Percentiles rank a stretch among this genome's conserved stretches.
Conservation (phyloP, 2,329 filamentous ascomycete species). For the Trichophyton equinum region DNA sequence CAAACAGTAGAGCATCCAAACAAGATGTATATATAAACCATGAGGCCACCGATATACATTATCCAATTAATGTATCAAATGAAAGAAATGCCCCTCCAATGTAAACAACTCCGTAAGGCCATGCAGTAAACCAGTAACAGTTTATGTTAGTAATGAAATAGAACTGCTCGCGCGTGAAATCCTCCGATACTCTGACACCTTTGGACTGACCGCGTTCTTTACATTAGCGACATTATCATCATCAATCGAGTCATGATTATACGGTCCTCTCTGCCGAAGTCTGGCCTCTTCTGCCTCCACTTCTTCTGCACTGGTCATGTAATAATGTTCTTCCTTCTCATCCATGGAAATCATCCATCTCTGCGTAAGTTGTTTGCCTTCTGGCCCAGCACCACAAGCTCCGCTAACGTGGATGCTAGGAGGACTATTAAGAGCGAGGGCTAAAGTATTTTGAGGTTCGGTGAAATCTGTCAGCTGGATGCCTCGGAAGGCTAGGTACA, state of each 20-base stretch:
- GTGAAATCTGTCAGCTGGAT: conserved; percentile 65
- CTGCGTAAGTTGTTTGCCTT: conserved; percentile 37
- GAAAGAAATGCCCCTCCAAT: not conserved
- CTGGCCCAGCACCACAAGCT: conserved; percentile 44
- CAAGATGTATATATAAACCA: not conserved
- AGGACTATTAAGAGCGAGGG: conserved; percentile 55
- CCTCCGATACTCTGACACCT: conserved; percentile 24
- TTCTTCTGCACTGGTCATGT: conserved; percentile 29
- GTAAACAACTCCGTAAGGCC: not conserved
- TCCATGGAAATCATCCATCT: conserved; percentile 36
- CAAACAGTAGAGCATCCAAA: not conserved
- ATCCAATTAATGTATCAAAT: not conserved
- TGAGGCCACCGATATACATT: not conserved
- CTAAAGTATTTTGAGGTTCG: conserved; percentile 63
- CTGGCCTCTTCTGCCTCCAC: conserved; percentile 1
- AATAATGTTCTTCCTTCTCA: conserved; percentile 41
- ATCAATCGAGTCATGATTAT: not conserved
- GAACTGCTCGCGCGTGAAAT: conserved; percentile 20
- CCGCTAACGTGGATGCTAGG: conserved; percentile 41
- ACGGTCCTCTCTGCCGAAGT: not conserved
- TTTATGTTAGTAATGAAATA: conserved; percentile 14
- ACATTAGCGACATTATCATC: conserved; percentile 7
- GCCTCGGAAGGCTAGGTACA: conserved; percentile 40
- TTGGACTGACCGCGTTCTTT: conserved; percentile 18
- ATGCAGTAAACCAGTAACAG: not conserved